Evolutionary conservation across 768 basidiomycete genomes (phyloP), one percentile per base, ranked within the genome.

Genomic region (Lepiota venenata): DNA sequence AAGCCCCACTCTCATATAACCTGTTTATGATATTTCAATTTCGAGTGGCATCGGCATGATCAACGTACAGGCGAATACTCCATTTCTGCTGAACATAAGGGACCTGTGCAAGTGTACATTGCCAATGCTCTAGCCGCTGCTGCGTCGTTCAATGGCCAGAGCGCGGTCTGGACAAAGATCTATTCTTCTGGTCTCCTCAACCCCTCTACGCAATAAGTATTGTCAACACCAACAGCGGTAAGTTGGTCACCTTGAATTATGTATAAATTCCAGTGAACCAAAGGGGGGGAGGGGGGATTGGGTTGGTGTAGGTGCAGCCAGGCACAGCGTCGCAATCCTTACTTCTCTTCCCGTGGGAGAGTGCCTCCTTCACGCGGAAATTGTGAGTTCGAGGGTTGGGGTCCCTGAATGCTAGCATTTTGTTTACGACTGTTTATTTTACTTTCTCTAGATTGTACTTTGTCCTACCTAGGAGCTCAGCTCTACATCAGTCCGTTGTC

Each of bases 11-110:
- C n/a, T n/a, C n/a, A 15, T 16, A n/a, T n/a, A n/a, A n/a, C n/a
- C n/a, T n/a, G 25, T 20, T 18, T 35, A 49, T n/a, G 44, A n/a
- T 56, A n/a, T 53, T 52, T 2, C 48, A 74, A 71, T 18, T 75
- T 80, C 42, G 79, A 80, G 61, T 80, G 79, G 79, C 79, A 81
- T 58, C 79, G 79, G 60, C 78, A 80, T 52, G 78, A 61, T 7
- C 76, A 78, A 55, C 74, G 79, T 16, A 80, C 78, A 1, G 78
- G 79, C 35, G 79, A 81, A 60, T 77, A 79, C 58, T 64, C 78
- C 14, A 78, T 80, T 56, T 74, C 78, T 27, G 69, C 63, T 21
- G 78, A 78, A 5, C 79, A 80, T 69, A 78, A 78, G 59, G 79
- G 79, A 3, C 69, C 77, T 16, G 76, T 77, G 7, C 71, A 76